Evolutionary conservation across 1,284 basidiomycete species (phyloP), one percentile per base, ranked within the genome.

Genomic region (Fereydounia khargensis): DNA sequence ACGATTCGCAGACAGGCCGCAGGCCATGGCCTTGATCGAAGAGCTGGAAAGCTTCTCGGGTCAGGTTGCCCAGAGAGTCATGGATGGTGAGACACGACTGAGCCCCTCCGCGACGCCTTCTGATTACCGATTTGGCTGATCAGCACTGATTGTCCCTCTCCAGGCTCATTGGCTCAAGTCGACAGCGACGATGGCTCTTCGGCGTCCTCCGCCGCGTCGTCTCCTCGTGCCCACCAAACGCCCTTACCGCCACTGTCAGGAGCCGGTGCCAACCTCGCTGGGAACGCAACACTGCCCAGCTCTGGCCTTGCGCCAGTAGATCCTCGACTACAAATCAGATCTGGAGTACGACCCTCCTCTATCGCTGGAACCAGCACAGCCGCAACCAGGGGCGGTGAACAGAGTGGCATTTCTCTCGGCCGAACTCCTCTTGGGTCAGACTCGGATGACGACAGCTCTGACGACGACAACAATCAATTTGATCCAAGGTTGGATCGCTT

Each of bases 31-130:
- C 49, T 81, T 89, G 43, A 85, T 90, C 18, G 80, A 83, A 59
- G 91, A 95, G 77, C 78, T 95, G n/a, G 87, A 89, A 67, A 84
- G 86, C 11, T 90, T 85, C 68, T 82, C 82, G 23, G 84, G 84
- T 4, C 84, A 85, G 73, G 82, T 85, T n/a, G 80, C 81, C 14
- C 83, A 85, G 65, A 79, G 86, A 27, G 81, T 86, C 33, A 81
- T 85, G 76, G 43, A 69, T 31, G 51, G 46, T 47, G 19, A 45
- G 42, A 18, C 14, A n/a, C n/a, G n/a, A n/a, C n/a, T n/a, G n/a
- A n/a, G n/a, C n/a, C n/a, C n/a, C n/a, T n/a, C n/a, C n/a, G n/a
- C n/a, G n/a, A n/a, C n/a, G n/a, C n/a, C n/a, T n/a, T n/a, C n/a
- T n/a, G n/a, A n/a, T n/a, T n/a, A n/a, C n/a, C n/a, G n/a, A n/a